Percentiles rank a stretch among this genome's conserved stretches.
Conservation (phyloP, 352 stramenopile genomes). For the Globisporangium cystogenes region DNA sequence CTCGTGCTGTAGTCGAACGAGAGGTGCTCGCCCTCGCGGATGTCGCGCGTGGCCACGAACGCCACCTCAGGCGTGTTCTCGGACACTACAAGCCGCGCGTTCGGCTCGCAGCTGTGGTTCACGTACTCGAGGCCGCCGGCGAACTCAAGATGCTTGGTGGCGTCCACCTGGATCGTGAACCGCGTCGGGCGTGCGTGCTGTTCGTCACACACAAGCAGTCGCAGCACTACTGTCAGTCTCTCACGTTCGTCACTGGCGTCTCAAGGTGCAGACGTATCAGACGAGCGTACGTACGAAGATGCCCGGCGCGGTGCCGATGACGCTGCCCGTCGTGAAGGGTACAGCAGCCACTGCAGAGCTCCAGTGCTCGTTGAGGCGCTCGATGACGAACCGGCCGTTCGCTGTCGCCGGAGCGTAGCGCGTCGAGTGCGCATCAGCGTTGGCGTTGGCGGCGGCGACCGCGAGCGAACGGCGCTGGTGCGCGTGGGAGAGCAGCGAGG, state of each 20-base stretch:
- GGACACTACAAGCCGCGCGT: conserved; percentile 72
- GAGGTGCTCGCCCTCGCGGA: conserved; percentile 69
- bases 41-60: conserved; percentile 73
- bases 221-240: not conserved
- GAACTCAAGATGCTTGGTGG: conserved; percentile 81
- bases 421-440: conserved; percentile 26
- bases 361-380: conserved; percentile 74
- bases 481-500: conserved; percentile 12
- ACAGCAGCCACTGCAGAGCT: conserved; percentile 62
- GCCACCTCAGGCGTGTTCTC: conserved; percentile 66
- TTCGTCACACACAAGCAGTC: conserved; percentile 8
- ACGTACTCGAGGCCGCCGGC: conserved; percentile 80
- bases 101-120: conserved; percentile 86
- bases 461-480: conserved; percentile 41
- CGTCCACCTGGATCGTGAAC: conserved; percentile 80
- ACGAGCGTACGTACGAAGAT: conserved; percentile 43
- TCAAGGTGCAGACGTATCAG: not conserved
- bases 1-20: conserved; percentile 88
- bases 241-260: not conserved
- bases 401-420: conserved; percentile 55
- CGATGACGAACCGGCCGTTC: conserved; percentile 64
- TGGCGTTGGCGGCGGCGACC: conserved; percentile 12
- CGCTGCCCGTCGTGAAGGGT: conserved; percentile 49
- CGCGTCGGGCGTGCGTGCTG: conserved; percentile 57
- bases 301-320: conserved; percentile 68